phyloP scores from a whole-genome alignment of 1,139 yeast genomes.

The Yamadazyma triangularis region DNA sequence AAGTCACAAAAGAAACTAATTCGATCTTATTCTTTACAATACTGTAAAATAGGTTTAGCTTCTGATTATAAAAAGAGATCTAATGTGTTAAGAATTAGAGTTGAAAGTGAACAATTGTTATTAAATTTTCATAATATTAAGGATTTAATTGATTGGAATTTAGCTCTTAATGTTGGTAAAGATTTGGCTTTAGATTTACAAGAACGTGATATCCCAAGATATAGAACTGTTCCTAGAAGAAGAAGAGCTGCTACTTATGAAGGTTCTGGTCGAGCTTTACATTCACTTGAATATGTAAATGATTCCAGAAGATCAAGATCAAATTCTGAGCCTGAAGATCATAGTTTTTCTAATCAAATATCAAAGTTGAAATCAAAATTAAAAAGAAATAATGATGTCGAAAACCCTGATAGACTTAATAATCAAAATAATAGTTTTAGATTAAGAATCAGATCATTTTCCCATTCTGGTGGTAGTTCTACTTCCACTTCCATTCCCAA shows the following conservation, averaged over 20 bases:
- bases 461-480: too few relatives aligned
- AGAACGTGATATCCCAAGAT: slow-evolving; percentile 57
- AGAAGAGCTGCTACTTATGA: slow-evolving; percentile 29
- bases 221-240: slow-evolving; percentile 72
- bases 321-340: slow-evolving; percentile 14
- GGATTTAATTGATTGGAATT: slow-evolving; percentile 64
- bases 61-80: slow-evolving; percentile 60
- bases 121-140: slow-evolving; percentile 51
- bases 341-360: slow-evolving; percentile 4
- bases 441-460: too few relatives aligned
- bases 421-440: too few relatives aligned
- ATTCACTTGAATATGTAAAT: not conserved
- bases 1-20: slow-evolving; percentile 24
- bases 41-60: slow-evolving; percentile 67
- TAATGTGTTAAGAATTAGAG: slow-evolving; percentile 55
- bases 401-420: too few relatives aligned
- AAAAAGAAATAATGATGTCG: too few relatives aligned
- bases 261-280: not conserved
- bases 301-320: slow-evolving; percentile 10
- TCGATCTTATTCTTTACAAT: slow-evolving; percentile 63
- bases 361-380: slow-evolving; percentile 10
- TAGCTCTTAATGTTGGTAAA: slow-evolving; percentile 54
- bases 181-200: slow-evolving; percentile 61
- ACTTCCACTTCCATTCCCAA: too few relatives aligned
- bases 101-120: slow-evolving; percentile 66